These are phyloP conservation scores for Naematelia encephala DNA, from an alignment of 768 basidiomycete genomes.

Conservation along the genomic window DNA sequence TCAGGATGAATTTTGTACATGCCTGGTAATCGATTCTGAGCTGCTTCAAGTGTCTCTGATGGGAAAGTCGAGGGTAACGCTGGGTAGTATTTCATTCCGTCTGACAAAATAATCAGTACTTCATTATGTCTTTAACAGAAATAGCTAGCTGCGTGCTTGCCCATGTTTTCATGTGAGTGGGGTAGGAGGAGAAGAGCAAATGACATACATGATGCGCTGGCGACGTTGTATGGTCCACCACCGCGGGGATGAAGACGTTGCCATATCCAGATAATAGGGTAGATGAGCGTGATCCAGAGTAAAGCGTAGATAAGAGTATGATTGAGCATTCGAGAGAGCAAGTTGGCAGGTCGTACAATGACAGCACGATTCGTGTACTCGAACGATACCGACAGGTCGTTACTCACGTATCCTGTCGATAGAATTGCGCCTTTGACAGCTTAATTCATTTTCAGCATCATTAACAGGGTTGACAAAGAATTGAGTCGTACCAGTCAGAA, in stretches of 20 bases:
- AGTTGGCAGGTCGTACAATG: slow-evolving; percentile 66
- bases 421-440: slow-evolving; percentile 27
- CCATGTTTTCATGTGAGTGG: not conserved
- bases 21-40: slow-evolving; percentile 20
- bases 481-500: slow-evolving; percentile 42
- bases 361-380: slow-evolving; percentile 56
- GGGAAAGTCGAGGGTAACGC: slow-evolving; percentile 36
- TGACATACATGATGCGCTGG: slow-evolving; percentile 19
- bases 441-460: not conserved
- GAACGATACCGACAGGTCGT: slow-evolving; percentile 57
- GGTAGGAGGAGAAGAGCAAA: not conserved
- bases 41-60: slow-evolving; percentile 17
- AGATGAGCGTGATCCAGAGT: slow-evolving; percentile 66
- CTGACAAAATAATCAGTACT: no score
- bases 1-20: slow-evolving; percentile 32
- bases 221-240: slow-evolving; percentile 55
- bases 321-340: slow-evolving; percentile 48
- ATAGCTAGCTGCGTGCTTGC: not conserved
- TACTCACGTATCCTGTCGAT: slow-evolving; percentile 35
- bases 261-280: slow-evolving; percentile 77
- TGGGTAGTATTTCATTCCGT: slow-evolving; percentile 34
- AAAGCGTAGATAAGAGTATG: slow-evolving; percentile 66
- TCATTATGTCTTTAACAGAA: no score
- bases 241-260: slow-evolving; percentile 63
- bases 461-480: slow-evolving; percentile 1